Percentiles rank a stretch among this genome's conserved stretches.
These are phyloP conservation scores for Amylocarpus encephaloides DNA, from an alignment of 2,329 filamentous ascomycete species.

Conservation along the genomic window DNA sequence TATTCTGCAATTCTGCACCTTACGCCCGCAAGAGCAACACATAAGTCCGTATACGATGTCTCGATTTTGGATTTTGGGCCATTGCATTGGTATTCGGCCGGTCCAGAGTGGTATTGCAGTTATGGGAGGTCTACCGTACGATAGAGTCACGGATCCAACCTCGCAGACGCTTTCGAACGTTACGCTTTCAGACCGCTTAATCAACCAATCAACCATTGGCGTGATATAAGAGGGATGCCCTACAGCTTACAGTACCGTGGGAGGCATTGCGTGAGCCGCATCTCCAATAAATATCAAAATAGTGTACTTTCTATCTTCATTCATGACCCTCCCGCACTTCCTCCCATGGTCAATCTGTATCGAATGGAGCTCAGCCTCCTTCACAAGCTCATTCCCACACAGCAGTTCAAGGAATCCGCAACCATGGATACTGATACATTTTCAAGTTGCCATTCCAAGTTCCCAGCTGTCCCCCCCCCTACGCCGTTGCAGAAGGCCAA, in stretches of 20 bases:
- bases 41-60: too few species aligned
- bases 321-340: background rate
- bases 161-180: too few species aligned
- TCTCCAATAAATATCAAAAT: conserved; percentile 34
- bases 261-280: conserved; percentile 42
- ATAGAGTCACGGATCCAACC: too few species aligned
- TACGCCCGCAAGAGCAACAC: too few species aligned
- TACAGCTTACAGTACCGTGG: conserved; percentile 12
- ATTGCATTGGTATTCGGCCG: too few species aligned
- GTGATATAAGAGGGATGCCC: background rate
- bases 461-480: background rate
- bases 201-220: background rate
- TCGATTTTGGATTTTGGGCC: too few species aligned
- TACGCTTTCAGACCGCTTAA: too few species aligned
- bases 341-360: background rate
- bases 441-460: background rate
- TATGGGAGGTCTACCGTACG: too few species aligned
- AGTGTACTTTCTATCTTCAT: background rate
- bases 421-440: background rate
- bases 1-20: too few species aligned
- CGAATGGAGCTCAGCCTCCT: background rate
- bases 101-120: too few species aligned
- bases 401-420: background rate
- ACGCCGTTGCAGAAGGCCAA: background rate
- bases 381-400: background rate